A percentile compares a stretch with the other conserved stretches of the same genome.
Conservation (phyloP, 2,329 filamentous ascomycete species). For the Hirsutella rhossiliensis region DNA sequence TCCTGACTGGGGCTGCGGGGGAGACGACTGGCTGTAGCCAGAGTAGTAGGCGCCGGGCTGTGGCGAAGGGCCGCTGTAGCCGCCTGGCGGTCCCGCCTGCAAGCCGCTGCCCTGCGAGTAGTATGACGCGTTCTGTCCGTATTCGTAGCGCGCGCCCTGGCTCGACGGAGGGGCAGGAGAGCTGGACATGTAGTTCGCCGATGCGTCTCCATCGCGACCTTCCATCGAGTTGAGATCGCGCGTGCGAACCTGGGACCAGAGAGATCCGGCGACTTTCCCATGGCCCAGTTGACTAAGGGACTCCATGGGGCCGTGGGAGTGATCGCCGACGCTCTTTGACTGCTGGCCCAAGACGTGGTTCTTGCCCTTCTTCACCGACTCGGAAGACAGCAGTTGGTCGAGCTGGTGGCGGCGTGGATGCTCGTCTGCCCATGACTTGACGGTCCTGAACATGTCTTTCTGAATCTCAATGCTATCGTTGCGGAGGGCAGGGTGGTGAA, state of each 20-base stretch:
- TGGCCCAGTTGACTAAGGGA: constrained; percentile 34
- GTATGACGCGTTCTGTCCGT: constrained; percentile 24
- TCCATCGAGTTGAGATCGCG: constrained; percentile 45
- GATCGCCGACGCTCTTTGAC: constrained; percentile 19
- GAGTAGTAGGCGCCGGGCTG: constrained; percentile 18
- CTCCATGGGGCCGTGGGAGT: constrained; percentile 31
- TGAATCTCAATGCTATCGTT: constrained; percentile 70
- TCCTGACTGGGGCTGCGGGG: constrained; percentile 14
- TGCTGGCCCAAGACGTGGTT: constrained; percentile 53
- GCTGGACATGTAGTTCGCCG: constrained; percentile 23
- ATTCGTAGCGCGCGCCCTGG: constrained; percentile 25
- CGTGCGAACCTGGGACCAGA: constrained; percentile 50
- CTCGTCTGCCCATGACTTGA: constrained; percentile 68
- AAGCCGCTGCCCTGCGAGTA: constrained; percentile 6
- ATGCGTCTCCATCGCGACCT: constrained; percentile 29
- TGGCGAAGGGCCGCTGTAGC: constrained; percentile 19
- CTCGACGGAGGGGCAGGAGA: constrained; percentile 23
- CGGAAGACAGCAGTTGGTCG: constrained; percentile 64
- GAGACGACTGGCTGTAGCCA: constrained; percentile 19
- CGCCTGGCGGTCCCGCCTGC: constrained; percentile 11
- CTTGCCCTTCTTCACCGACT: constrained; percentile 70
- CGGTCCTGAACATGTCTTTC: constrained; percentile 75
- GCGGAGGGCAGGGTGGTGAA: constrained; percentile 82
- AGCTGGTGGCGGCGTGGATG: constrained; percentile 55
- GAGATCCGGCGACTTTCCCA: constrained; percentile 44